Base-by-base conservation (phyloP, 768 basidiomycete species). In the Kwoniella bestiolae region DNA sequence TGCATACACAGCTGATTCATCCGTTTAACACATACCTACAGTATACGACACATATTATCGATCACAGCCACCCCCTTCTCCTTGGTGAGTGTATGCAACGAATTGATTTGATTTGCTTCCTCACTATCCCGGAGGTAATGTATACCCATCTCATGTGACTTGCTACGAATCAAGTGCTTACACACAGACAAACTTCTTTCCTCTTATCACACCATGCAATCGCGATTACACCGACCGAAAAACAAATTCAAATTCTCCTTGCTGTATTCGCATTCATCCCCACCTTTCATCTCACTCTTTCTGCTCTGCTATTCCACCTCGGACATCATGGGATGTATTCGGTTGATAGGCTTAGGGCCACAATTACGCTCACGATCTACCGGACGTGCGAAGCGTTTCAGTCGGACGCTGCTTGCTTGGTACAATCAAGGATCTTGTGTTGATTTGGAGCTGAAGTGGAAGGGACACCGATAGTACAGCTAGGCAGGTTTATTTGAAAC, bases 1-100 rank as follows among this genome's bases (percentile, higher is more conserved):
- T 55, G 16, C 50, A 55, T 55, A 55, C 32, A 55, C 52, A 32
- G 52, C 52, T 55, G 52, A 55, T 55, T n/a, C 52, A 32, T 55
- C n/a, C 34, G n/a, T 29, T 55, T 26, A 18, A 55, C 52, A 55
- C 52, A 55, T 47, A 47, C n/a, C 25, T 21, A 2, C 5, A 41
- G 18, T 41, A n/a, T 47, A 25, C 16, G 46, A 47, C n/a, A 47
- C 11, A n/a, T 21, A 47, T 9, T 21, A 47, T 25, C 46, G 29
- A 55, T 23, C 52, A 55, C 52, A 32, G 52, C 52, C 52, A 55
- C 32, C 52, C 52, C 52, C 52, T 55, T 16, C 31, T 34, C 38
- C 3, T 14, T 16, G 31, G 52, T 55, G 52, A 55, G 52, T 55
- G 52, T 55, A 32, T 41, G 52, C n/a, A 18, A n/a, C 34, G 7